Conservation (phyloP, 176 grass and related monocot genomes). For the Calamus simplicifolius region DNA sequence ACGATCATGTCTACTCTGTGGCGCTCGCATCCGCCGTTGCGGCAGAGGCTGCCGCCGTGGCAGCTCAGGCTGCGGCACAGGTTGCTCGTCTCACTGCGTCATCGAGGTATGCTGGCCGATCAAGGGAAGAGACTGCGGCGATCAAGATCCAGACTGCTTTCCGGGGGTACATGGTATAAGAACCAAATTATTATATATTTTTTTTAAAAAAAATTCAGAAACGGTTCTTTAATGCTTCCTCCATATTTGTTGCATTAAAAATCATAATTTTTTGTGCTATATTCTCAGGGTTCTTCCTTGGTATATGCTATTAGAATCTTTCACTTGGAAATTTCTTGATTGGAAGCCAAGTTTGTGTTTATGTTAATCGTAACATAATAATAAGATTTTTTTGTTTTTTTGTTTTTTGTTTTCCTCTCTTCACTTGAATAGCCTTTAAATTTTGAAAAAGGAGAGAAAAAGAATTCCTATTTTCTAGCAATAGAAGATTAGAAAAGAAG, state of each 20-base stretch:
- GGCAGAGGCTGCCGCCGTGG: not conserved
- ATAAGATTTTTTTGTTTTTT: no score
- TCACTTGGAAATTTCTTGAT: no score
- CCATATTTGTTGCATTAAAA: not conserved
- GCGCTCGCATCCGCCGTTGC: not conserved
- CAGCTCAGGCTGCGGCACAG: not conserved
- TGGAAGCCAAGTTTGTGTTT: no score
- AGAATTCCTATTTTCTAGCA: no score
- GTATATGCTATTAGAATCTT: no score
- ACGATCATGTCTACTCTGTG: not conserved
- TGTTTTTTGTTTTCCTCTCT: no score
- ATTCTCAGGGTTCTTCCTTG: no score
- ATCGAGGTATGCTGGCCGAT: constrained; percentile 12
- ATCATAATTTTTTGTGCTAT: no score
- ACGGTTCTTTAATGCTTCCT: not conserved
- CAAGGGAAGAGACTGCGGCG: constrained; percentile 42
- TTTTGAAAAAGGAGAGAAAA: no score
- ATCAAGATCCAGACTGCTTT: constrained; percentile 52
- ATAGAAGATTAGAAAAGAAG: no score
- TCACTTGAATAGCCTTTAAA: no score
- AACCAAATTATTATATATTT: not conserved
- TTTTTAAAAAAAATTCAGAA: not conserved
- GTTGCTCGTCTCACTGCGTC: constrained; percentile 7
- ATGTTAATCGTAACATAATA: no score
- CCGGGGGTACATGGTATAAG: constrained; percentile 44